These are phyloP conservation scores for Mortierella sp. DNA, from an alignment of 371 early-diverging fungal genomes.

Conservation along the genomic window DNA sequence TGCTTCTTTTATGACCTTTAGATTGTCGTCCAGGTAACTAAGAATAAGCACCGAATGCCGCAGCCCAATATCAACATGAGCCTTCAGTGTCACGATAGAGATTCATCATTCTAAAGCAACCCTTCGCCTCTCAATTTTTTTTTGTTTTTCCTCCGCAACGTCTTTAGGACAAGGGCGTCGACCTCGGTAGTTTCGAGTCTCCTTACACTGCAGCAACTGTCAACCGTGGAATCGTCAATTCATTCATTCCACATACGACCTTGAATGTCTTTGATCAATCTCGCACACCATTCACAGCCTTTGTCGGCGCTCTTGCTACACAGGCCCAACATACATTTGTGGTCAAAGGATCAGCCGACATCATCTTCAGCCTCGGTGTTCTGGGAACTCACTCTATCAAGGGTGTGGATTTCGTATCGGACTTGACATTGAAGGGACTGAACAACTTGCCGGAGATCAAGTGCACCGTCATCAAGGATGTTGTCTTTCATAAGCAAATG, in stretches of 20 bases:
- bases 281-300: slow-evolving; percentile 14
- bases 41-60: neutral
- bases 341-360: slow-evolving; percentile 38
- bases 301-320: slow-evolving; percentile 25
- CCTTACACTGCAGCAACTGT: slow-evolving; percentile 35
- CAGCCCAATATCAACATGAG: too few species aligned
- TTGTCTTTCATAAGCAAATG: neutral
- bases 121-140: neutral
- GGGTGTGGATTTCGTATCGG: slow-evolving; percentile 25
- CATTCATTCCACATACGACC: slow-evolving; percentile 11
- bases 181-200: slow-evolving; percentile 28
- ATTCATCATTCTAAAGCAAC: too few species aligned
- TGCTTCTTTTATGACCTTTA: neutral
- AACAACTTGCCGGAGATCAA: slow-evolving; percentile 23
- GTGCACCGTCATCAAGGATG: slow-evolving; percentile 12
- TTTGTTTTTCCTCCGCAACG: neutral
- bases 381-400: slow-evolving; percentile 29
- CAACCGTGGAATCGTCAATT: slow-evolving; percentile 13
- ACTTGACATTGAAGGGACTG: slow-evolving; percentile 32
- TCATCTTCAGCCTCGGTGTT: slow-evolving; percentile 25
- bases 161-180: slow-evolving; percentile 26
- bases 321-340: slow-evolving; percentile 23
- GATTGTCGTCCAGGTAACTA: slow-evolving; percentile 16
- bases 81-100: too few species aligned
- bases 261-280: slow-evolving; percentile 20